A percentile compares a stretch with the other conserved stretches of the same genome.
Conservation (phyloP, 2,329 filamentous ascomycete genomes). For the Xylariomycetidae sp. region DNA sequence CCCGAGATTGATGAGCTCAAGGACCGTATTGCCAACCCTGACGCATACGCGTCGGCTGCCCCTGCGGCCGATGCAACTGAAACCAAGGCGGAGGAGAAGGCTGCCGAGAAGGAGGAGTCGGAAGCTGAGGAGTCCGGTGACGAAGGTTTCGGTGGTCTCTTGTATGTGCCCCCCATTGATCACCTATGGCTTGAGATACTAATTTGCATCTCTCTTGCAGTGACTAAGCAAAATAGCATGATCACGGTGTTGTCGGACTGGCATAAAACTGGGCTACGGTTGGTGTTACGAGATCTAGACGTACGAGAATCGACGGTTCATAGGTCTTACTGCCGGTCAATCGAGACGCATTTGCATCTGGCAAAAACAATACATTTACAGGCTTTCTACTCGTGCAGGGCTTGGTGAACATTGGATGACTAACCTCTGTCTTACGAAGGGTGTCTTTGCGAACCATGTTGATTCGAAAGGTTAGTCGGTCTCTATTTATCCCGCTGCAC, state of each 20-base stretch:
- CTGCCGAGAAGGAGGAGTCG: conserved; percentile 56
- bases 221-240: conserved; percentile 45
- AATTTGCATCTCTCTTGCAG: conserved; percentile 30
- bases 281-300: conserved; percentile 36
- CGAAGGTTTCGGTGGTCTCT: conserved; percentile 77
- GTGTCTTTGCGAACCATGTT: no score
- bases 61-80: conserved; percentile 60
- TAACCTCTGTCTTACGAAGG: no score
- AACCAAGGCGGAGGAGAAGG: conserved; percentile 42
- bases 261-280: conserved; percentile 37
- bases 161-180: conserved; percentile 40
- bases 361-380: conserved; percentile 8
- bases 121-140: conserved; percentile 66
- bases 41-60: conserved; percentile 83
- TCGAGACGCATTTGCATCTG: conserved; percentile 29
- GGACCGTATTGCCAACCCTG: conserved; percentile 99
- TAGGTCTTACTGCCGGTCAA: conserved; percentile 45
- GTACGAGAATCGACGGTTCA: conserved; percentile 31
- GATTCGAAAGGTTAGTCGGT: conserved; percentile 44
- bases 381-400: no score
- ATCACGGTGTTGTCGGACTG: conserved; percentile 33
- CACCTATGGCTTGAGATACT: neutral
- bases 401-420: no score
- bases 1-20: conserved; percentile 95
- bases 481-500: conserved; percentile 10